These are phyloP conservation scores for Tagetes patula DNA, from an alignment of 129 eudicot species.

Conservation along the genomic window DNA sequence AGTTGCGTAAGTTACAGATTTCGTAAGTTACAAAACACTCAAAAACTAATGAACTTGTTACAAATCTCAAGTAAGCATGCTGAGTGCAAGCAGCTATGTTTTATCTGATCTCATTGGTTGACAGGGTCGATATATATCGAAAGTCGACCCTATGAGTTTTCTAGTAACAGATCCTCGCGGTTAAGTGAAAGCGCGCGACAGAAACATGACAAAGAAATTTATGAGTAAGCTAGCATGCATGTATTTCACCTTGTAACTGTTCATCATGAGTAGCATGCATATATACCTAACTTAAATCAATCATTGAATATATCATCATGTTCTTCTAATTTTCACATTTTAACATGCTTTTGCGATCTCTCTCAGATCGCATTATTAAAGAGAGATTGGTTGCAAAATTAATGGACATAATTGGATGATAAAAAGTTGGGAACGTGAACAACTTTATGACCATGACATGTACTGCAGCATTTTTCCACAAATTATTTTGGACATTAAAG, in stretches of 20 bases:
- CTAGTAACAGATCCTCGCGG: not conserved
- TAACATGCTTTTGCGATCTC: not conserved
- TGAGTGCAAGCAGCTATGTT: not conserved
- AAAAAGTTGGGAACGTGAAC: not conserved
- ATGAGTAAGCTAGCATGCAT: not conserved
- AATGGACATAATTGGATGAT: not conserved
- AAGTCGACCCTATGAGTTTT: not conserved
- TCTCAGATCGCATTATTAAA: slow-evolving; percentile 10
- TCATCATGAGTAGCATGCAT: not conserved
- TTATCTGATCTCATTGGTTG: not conserved
- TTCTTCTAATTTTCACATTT: not conserved
- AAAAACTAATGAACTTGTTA: too few species aligned
- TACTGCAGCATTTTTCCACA: not conserved
- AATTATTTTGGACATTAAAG: not conserved
- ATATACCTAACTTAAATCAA: not conserved
- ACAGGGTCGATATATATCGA: not conserved
- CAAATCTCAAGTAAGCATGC: not conserved
- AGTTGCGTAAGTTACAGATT: not conserved
- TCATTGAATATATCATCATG: not conserved
- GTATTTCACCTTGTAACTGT: not conserved
- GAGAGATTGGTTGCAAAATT: not conserved
- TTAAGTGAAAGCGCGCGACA: not conserved
- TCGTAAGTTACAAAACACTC: too few species aligned
- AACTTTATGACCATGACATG: slow-evolving; percentile 16
- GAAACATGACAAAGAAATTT: too few species aligned